Base-by-base conservation (phyloP, 2,329 filamentous ascomycete genomes). In the Pestalotiopsis sp. region DNA sequence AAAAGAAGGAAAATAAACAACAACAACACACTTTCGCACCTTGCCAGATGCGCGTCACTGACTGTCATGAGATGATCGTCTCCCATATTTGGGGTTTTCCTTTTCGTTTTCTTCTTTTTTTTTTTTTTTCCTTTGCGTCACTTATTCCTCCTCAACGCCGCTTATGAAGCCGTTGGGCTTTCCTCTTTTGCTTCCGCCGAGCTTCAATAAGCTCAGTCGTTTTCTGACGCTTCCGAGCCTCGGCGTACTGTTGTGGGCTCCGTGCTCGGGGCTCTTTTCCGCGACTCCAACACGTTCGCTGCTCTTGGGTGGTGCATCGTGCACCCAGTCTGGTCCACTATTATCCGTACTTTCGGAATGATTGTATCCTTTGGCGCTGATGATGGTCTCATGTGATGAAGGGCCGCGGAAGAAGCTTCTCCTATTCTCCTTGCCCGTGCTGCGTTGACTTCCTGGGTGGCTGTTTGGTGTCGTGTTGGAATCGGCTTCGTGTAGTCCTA, bases 151-250 rank as follows among this genome's bases (percentile, higher is more conserved):
- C 67, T 87, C 83, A 70, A 89, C 77, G 72, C 85, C 86, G 66
- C 83, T 83, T 86, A 89, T 88, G 70, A 81, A 76, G 36, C 79
- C 83, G 70, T 79, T 84, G 63, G 79, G 82, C 78, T 89, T 91
- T 76, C 87, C 89, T 60, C 83, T 83, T 82, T 92, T 93, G 78
- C 90, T 91, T 38, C 67, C 65, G n/a, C 92, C 91, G 65, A 94
- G 85, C 78, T 92, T 93, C 75, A 97, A 84, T 75, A 94, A 84
- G 78, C 93, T 96, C 72, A 97, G 84, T 75, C 94, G 83, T 82
- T 94, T 95, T 81, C 91, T 90, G 72, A 97, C 88, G 69, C 90
- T 92, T 45, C 87, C 88, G 66, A 87, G 87, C 75, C 85, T 85
- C 68, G 80, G 78, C 49, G 82, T 76, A 4, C 81, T 79, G 36